These are phyloP conservation scores for Xylaria sp. DNA, from an alignment of 2,329 filamentous ascomycete genomes.

Conservation along the genomic window DNA sequence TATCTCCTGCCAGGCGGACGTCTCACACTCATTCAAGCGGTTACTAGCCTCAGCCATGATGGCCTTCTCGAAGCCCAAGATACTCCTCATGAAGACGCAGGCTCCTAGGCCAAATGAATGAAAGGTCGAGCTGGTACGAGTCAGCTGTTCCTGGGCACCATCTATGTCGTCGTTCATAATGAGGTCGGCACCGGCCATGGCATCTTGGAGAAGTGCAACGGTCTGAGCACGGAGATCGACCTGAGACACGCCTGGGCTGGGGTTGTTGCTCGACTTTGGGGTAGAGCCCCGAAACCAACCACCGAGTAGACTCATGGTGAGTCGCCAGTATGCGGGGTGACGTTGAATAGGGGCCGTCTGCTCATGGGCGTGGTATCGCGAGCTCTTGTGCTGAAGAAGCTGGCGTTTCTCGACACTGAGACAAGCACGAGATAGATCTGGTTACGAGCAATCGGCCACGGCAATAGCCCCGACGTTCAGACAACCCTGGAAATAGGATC, in stretches of 20 bases:
- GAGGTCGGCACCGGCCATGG: slow-evolving; percentile 71
- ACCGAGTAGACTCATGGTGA: slow-evolving; percentile 59
- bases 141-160: slow-evolving; percentile 78
- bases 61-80: slow-evolving; percentile 90
- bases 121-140: slow-evolving; percentile 82
- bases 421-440: background rate
- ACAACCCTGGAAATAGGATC: background rate
- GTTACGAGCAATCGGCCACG: background rate
- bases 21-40: slow-evolving; percentile 79
- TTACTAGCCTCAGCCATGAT: slow-evolving; percentile 85
- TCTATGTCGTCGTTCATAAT: slow-evolving; percentile 94
- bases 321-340: slow-evolving; percentile 9
- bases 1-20: slow-evolving; percentile 78
- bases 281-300: slow-evolving; percentile 62
- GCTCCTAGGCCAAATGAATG: slow-evolving; percentile 86
- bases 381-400: background rate
- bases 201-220: slow-evolving; percentile 66
- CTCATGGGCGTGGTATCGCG: slow-evolving; percentile 20
- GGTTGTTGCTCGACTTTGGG: slow-evolving; percentile 49
- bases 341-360: background rate
- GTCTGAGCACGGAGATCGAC: slow-evolving; percentile 55
- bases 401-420: background rate
- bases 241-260: slow-evolving; percentile 49
- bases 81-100: slow-evolving; percentile 84
- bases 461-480: background rate